Evolutionary conservation across 352 stramenopile species (phyloP).

Genomic region (Peronospora farinosa): DNA sequence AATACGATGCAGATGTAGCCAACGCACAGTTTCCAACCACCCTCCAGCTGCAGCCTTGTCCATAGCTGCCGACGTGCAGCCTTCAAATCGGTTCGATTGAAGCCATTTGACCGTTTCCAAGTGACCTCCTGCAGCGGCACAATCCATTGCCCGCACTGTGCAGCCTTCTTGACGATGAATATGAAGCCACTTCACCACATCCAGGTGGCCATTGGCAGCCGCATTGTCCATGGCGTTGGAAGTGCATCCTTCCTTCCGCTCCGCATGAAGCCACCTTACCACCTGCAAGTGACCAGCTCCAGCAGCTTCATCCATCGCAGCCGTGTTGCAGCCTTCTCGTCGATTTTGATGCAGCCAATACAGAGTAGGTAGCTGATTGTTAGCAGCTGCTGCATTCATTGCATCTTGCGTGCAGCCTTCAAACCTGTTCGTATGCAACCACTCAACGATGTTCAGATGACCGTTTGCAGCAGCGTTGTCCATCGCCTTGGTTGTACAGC

Average conservation of each 20-base stretch:
- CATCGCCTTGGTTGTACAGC: conserved; percentile 26
- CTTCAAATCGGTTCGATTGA: conserved; percentile 21
- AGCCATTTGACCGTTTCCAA: conserved; percentile 27
- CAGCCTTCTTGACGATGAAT: conserved; percentile 25
- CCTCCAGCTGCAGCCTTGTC: conserved; percentile 26
- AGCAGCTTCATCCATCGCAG: conserved; percentile 25
- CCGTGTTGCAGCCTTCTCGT: conserved; percentile 20
- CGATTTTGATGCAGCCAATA: conserved; percentile 22
- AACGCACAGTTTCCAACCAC: conserved; percentile 21
- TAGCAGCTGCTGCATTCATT: conserved; percentile 22
- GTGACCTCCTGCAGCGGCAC: conserved; percentile 16
- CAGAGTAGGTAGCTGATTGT: conserved; percentile 19
- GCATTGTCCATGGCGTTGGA: conserved; percentile 30
- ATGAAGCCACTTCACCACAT: conserved; percentile 30
- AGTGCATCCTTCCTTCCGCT: conserved; percentile 23
- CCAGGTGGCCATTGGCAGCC: conserved; percentile 24
- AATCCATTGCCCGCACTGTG: conserved; percentile 23
- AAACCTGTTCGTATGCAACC: conserved; percentile 21
- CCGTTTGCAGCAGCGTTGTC: conserved; percentile 21
- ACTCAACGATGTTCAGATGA: conserved; percentile 26
- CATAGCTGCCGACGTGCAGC: conserved; percentile 22
- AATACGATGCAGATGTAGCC: conserved; percentile 22
- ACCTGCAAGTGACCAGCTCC: conserved; percentile 18
- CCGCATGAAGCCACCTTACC: conserved; percentile 22
- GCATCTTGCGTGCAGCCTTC: conserved; percentile 24